Base-by-base conservation (phyloP, 2,329 filamentous ascomycete genomes). In the Arthrocladium fulminans region DNA sequence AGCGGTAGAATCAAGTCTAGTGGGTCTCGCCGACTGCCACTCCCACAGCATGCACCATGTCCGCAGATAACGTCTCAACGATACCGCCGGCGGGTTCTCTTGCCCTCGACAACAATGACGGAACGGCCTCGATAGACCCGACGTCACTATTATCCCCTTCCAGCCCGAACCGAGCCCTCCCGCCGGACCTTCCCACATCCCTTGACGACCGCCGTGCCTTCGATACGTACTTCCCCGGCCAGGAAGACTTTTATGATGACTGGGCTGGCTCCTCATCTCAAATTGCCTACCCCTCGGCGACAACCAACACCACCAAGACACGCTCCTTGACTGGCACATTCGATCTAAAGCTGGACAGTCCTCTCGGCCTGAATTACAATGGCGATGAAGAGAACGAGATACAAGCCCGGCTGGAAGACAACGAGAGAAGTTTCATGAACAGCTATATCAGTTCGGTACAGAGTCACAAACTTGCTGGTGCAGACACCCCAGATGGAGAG, bases 211-310 rank as follows among this genome's bases (percentile, higher is more conserved):
- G 92, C 52, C 79, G 83, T 58, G 75, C 75, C 60, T 77, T 84
- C 27, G 77, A 81, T 3, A 74, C 72, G 40, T 80, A 83, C 53
- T 77, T 82, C 54, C 76, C 84, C 48, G 75, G 76, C 32, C 92
- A 97, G 73, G 95, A 89, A 34, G 92, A 97, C 73, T 88, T 96
- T 72, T 98, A 97, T 66, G 92, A 98, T 76, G 92, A 88, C 58
- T 98, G 92, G 92, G 74, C 53, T 17, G 20, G 29, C 29, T 39
- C 35, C 9, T 40, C n/a, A 20, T n/a, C 41, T 19, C 23, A 49
- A 12, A 45, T 41, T 83, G 3, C 89, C 90, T 19, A 81, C 89
- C 51, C 75, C 87, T 37, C 85, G 89, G 48, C 90, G 88, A 64
- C 86, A 90, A 8, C 73, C 94, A 43, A 81, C 80, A 61, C 38